Conservation (phyloP, 2,329 filamentous ascomycete species). For the Akanthomyces lecanii region DNA sequence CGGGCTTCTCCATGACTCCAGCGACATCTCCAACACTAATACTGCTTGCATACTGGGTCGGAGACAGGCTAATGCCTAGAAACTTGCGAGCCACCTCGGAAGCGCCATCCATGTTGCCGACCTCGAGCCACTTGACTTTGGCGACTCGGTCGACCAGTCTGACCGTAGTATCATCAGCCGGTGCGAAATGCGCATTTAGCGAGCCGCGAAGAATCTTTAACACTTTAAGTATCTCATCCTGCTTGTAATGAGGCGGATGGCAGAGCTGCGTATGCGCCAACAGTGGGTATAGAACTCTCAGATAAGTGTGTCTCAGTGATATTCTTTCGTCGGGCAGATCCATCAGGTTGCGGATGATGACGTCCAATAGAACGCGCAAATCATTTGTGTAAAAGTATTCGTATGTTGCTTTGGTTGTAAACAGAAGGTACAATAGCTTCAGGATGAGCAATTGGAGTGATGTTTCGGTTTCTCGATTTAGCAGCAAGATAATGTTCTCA, state of each 20-base stretch:
- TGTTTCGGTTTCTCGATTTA: conserved; percentile 93
- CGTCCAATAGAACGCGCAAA: conserved; percentile 86
- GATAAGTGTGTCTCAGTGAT: conserved; percentile 83
- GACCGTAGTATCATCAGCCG: conserved; percentile 74
- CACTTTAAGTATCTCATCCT: conserved; percentile 73
- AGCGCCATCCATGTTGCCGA: conserved; percentile 33
- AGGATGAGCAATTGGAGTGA: conserved; percentile 93
- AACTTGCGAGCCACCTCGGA: conserved; percentile 53
- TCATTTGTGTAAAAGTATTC: conserved; percentile 99
- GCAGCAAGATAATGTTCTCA: conserved; percentile 90
- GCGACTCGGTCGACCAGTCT: conserved; percentile 72
- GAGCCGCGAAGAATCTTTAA: conserved; percentile 64
- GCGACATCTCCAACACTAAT: conserved; percentile 76
- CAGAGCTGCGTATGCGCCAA: conserved; percentile 88
- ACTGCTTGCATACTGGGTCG: conserved; percentile 62
- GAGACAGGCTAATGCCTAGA: conserved; percentile 67
- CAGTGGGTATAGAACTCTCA: conserved; percentile 86
- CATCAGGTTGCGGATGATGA: conserved; percentile 94
- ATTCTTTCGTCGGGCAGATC: conserved; percentile 82
- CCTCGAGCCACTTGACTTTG: conserved; percentile 64
- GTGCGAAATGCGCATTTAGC: conserved; percentile 70
- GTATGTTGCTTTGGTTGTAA: conserved; percentile 85
- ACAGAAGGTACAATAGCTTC: conserved; percentile 91
- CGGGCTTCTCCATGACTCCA: conserved; percentile 74
- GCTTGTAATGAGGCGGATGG: conserved; percentile 85